Base-by-base conservation (phyloP, 768 basidiomycete species). In the Dacryopinax spathularia region DNA sequence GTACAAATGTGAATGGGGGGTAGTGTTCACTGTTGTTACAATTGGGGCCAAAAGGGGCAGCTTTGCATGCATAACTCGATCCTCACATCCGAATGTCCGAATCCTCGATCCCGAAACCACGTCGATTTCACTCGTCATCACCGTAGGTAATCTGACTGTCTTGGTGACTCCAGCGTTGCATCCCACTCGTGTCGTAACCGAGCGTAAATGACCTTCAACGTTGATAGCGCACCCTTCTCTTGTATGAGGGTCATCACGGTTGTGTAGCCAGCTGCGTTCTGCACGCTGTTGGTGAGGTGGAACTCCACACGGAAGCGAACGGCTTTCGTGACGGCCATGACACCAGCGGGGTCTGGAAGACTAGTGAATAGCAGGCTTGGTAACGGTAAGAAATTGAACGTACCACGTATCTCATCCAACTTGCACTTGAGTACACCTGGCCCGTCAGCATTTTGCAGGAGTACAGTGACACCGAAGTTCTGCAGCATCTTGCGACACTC, bases 271-370 rank as follows among this genome's bases (percentile, higher is more conserved):
- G 75, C 79, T 2, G 73, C 72, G 66, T 68, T 73, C 34, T 68
- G 69, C 65, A 69, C 43, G 60, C 68, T 81, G 78, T 44, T 76
- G 76, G 67, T 72, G 60, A 29, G 65, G 34, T 81, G 77, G 68
- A 93, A 77, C 70, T 95, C 91, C 34, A 93, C 86, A 63, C 87
- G 82, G 77, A 98, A 97, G 67, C 83, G 84, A 35, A 86, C 84
- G 22, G 84, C 79, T 72, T 90, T 94, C 66, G 82, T 71, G 33
- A 80, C 74, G 4, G 78, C 75, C 73, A 82, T 76, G 16, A 79
- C 74, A 4, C 82, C 82, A 39, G 75, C 75, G 2, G 79, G 76
- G 65, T 87, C 86, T 72, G 34, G 33, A 48, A 9, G 27, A 27
- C 33, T 33, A 35, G 27, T 62, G 18, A 39, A 18, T 22, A 5